Conservation (phyloP, 2,329 filamentous ascomycete species). For the Phialophora macrospora region DNA sequence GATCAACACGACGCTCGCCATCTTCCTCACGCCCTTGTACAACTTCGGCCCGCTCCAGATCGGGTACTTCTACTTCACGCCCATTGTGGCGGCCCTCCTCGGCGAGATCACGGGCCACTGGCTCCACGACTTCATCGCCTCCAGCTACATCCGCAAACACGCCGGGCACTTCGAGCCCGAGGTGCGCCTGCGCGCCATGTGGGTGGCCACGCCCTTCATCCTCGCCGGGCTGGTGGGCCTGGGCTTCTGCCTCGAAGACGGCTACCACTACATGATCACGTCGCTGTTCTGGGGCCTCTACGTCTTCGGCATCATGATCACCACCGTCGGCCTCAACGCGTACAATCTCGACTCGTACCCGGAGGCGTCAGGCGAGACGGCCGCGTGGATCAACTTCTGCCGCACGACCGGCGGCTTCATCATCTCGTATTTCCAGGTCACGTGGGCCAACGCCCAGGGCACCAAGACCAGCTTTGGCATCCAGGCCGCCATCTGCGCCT, state of each 20-base stretch:
- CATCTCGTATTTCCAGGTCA: constrained; percentile 57
- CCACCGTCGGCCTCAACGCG: constrained; percentile 55
- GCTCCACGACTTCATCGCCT: constrained; percentile 59
- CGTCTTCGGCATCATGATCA: constrained; percentile 44
- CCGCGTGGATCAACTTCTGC: constrained; percentile 58
- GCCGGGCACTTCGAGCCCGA: constrained; percentile 63
- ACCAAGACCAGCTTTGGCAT: constrained; percentile 54
- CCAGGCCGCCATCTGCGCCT: constrained; percentile 51
- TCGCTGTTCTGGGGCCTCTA: constrained; percentile 60
- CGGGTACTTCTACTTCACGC: constrained; percentile 64
- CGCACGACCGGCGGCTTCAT: constrained; percentile 57
- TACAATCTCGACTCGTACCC: constrained; percentile 63
- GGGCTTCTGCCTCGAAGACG: constrained; percentile 57
- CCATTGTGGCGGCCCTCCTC: constrained; percentile 59
- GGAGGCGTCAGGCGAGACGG: constrained; percentile 60
- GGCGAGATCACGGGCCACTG: constrained; percentile 62
- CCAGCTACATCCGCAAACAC: constrained; percentile 53
- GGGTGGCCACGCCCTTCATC: constrained; percentile 57
- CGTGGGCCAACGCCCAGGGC: constrained; percentile 54
- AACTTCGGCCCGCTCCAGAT: constrained; percentile 57
- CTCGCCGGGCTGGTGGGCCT: constrained; percentile 57
- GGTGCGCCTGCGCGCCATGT: constrained; percentile 57
- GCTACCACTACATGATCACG: constrained; percentile 60
- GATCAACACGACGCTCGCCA: constrained; percentile 62
- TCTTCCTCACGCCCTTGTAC: constrained; percentile 58